Conservation (phyloP, 768 basidiomycete genomes). For the Pleurotus djamor region DNA sequence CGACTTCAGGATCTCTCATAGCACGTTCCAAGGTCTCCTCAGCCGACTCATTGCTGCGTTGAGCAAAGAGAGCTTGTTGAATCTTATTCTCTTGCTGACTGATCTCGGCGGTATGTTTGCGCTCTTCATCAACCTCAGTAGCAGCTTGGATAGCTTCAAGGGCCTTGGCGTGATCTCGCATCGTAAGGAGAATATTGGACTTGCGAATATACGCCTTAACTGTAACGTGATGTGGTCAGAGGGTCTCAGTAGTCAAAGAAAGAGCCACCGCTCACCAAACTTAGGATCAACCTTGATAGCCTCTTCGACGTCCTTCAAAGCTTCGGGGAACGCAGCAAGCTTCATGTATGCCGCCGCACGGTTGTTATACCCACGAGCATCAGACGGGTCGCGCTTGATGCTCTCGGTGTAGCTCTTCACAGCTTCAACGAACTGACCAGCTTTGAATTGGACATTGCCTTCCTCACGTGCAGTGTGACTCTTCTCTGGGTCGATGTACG, state of each 20-base stretch:
- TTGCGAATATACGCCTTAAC: conserved; percentile 98
- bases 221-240: conserved; percentile 19
- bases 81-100: conserved; percentile 76
- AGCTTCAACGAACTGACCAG: conserved; percentile 86
- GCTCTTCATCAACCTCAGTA: conserved; percentile 71
- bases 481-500: conserved; percentile 86
- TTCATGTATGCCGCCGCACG: conserved; percentile 98
- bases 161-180: conserved; percentile 91
- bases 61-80: conserved; percentile 72
- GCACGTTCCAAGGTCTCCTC: conserved; percentile 92
- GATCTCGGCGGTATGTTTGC: conserved; percentile 84
- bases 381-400: conserved; percentile 91
- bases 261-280: conserved; percentile 54
- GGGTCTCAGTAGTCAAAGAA: background rate
- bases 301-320: conserved; percentile 92
- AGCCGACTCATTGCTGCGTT: conserved; percentile 84
- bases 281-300: conserved; percentile 89
- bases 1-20: conserved; percentile 97
- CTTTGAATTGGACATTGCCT: conserved; percentile 91
- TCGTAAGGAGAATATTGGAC: conserved; percentile 76
- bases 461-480: conserved; percentile 86
- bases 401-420: conserved; percentile 94
- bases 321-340: conserved; percentile 90
- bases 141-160: conserved; percentile 83
- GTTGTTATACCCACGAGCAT: conserved; percentile 95